phyloP scores from a whole-genome alignment of 1,284 basidiomycete genomes.

The Tylopilus sp. region DNA sequence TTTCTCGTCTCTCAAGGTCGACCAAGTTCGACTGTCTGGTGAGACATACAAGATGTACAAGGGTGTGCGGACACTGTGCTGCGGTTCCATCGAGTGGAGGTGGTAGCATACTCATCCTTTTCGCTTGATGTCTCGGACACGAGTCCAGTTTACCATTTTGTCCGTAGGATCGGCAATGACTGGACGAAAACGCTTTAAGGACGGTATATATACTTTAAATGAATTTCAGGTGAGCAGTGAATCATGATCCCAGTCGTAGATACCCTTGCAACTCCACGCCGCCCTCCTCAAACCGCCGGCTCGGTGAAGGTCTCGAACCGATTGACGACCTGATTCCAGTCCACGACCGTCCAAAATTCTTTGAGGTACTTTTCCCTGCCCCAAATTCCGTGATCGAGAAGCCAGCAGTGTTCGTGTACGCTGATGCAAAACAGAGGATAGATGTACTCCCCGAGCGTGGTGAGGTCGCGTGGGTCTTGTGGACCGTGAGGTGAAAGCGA shows the following conservation, averaged over 20 bases:
- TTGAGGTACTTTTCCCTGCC: slow-evolving; percentile 89
- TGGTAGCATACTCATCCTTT: slow-evolving; percentile 44
- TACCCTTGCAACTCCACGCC: not conserved
- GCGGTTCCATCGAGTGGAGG: slow-evolving; percentile 71
- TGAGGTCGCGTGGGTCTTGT: slow-evolving; percentile 23
- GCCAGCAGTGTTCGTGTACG: slow-evolving; percentile 90
- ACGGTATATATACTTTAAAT: slow-evolving; percentile 13
- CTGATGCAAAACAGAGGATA: slow-evolving; percentile 84
- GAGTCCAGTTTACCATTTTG: not conserved
- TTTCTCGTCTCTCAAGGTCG: slow-evolving; percentile 80
- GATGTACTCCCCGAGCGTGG: slow-evolving; percentile 52
- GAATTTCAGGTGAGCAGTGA: slow-evolving; percentile 22
- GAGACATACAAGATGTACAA: slow-evolving; percentile 85
- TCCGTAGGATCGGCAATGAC: not conserved
- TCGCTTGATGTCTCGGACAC: not conserved
- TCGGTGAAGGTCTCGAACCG: slow-evolving; percentile 28
- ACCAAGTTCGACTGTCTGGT: slow-evolving; percentile 80
- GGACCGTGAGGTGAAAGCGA: slow-evolving; percentile 33
- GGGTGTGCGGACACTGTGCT: slow-evolving; percentile 64
- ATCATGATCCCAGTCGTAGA: slow-evolving; percentile 19
- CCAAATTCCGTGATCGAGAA: slow-evolving; percentile 92
- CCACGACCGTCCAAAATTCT: slow-evolving; percentile 85
- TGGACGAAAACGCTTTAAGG: not conserved
- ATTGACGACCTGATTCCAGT: slow-evolving; percentile 75
- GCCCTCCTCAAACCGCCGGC: slow-evolving; percentile 9